phyloP scores from a whole-genome alignment of 495 filamentous ascomycete species.

The Talaromyces liani region DNA sequence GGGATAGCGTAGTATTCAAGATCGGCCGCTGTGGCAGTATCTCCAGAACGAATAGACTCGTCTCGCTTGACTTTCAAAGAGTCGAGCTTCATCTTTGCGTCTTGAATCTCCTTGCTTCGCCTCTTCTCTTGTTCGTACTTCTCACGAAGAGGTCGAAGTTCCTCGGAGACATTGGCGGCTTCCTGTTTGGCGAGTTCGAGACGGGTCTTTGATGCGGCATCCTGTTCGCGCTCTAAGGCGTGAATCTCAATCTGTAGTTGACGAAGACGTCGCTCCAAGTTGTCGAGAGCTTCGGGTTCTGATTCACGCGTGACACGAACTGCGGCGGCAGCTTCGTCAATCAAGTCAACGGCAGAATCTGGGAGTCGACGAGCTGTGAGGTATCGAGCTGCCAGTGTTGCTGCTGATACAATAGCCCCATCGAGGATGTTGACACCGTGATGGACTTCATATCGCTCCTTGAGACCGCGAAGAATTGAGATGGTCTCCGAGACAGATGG shows the following conservation, averaged over 20 bases:
- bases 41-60: constrained; percentile 79
- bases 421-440: constrained; percentile 96
- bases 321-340: constrained; percentile 93
- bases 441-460: constrained; percentile 96
- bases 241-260: constrained; percentile 96
- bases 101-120: constrained; percentile 83
- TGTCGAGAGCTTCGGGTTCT: constrained; percentile 90
- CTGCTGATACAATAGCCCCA: constrained; percentile 83
- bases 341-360: constrained; percentile 91
- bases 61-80: constrained; percentile 80
- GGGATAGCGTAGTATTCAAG: constrained; percentile 96
- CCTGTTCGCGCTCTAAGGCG: constrained; percentile 86
- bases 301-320: constrained; percentile 92
- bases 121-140: constrained; percentile 91
- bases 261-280: constrained; percentile 75
- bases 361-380: constrained; percentile 84
- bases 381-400: constrained; percentile 83
- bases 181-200: constrained; percentile 78
- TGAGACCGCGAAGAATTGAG: constrained; percentile 92
- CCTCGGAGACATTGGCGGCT: constrained; percentile 84
- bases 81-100: constrained; percentile 93
- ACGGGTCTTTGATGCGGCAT: constrained; percentile 79
- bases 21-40: constrained; percentile 77
- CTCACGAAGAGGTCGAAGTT: constrained; percentile 82
- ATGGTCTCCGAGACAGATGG: constrained; percentile 82